These are phyloP conservation scores for Eucalyptus virginea DNA, from an alignment of 345 rosid genomes.

Conservation along the genomic window DNA sequence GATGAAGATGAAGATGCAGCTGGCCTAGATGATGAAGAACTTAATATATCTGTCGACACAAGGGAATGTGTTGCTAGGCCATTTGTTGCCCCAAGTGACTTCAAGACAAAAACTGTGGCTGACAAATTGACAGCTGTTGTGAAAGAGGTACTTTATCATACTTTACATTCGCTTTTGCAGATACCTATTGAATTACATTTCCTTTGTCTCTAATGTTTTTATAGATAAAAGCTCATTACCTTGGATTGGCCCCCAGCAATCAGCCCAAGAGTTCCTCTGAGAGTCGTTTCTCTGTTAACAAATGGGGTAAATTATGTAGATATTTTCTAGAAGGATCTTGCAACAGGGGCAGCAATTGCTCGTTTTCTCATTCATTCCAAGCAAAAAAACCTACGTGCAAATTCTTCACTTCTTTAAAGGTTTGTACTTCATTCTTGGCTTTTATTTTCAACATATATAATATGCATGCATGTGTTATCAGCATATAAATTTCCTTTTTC, in stretches of 20 bases:
- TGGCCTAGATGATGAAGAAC: slow-evolving; percentile 29
- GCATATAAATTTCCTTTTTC: neutral
- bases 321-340: slow-evolving; percentile 58
- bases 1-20: slow-evolving; percentile 13
- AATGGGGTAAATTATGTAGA: slow-evolving; percentile 34
- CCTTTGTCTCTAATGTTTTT: neutral
- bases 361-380: slow-evolving; percentile 54
- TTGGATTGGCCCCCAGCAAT: slow-evolving; percentile 4
- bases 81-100: slow-evolving; percentile 46
- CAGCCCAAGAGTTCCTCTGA: slow-evolving; percentile 2
- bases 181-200: neutral
- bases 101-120: slow-evolving; percentile 35
- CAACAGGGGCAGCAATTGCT: slow-evolving; percentile 55
- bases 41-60: slow-evolving; percentile 13
- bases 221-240: slow-evolving; percentile 47
- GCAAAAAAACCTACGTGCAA: slow-evolving; percentile 56
- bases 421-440: neutral
- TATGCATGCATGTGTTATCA: neutral
- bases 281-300: slow-evolving; percentile 2
- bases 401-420: slow-evolving; percentile 61
- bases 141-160: slow-evolving; percentile 53
- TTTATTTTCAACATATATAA: neutral
- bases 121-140: slow-evolving; percentile 23
- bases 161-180: neutral
- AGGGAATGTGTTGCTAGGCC: slow-evolving; percentile 59